Percentiles rank a stretch among this genome's conserved stretches.
Evolutionary conservation across 495 filamentous ascomycete genomes (phyloP).

Genomic region (Lophiotrema nucula): DNA sequence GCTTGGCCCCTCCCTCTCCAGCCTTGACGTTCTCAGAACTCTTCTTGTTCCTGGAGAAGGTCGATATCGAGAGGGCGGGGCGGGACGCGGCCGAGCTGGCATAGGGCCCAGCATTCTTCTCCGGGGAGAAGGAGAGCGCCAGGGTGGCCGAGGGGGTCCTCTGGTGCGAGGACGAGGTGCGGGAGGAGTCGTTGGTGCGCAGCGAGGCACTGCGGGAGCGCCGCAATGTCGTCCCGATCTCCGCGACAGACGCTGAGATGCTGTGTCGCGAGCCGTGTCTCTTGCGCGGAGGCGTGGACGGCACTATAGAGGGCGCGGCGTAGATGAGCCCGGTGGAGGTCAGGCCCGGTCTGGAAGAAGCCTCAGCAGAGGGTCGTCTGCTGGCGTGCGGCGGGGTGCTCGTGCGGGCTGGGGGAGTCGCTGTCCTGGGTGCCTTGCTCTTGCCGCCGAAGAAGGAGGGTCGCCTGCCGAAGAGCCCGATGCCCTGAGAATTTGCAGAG

Average conservation of each 20-base stretch:
- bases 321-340: not conserved
- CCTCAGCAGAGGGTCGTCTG: not conserved
- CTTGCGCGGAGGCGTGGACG: constrained; percentile 23
- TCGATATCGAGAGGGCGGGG: constrained; percentile 31
- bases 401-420: constrained; percentile 1
- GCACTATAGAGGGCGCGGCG: constrained; percentile 15
- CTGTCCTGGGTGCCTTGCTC: constrained; percentile 1
- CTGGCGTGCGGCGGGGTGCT: not conserved
- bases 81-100: constrained; percentile 8
- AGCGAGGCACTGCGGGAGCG: constrained; percentile 29
- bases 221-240: constrained; percentile 32
- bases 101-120: constrained; percentile 17
- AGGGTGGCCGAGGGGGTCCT: constrained; percentile 29
- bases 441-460: constrained; percentile 27
- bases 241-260: constrained; percentile 33
- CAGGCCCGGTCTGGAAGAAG: not conserved
- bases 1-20: constrained; percentile 5
- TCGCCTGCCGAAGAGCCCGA: constrained; percentile 26
- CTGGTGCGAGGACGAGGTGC: constrained; percentile 26
- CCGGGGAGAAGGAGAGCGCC: constrained; percentile 33
- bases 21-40: constrained; percentile 31
- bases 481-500: no score
- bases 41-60: constrained; percentile 31
- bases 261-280: constrained; percentile 23
- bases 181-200: constrained; percentile 20